These are phyloP conservation scores for Tylopilus subfusipes DNA, from an alignment of 768 basidiomycete genomes.

Conservation along the genomic window DNA sequence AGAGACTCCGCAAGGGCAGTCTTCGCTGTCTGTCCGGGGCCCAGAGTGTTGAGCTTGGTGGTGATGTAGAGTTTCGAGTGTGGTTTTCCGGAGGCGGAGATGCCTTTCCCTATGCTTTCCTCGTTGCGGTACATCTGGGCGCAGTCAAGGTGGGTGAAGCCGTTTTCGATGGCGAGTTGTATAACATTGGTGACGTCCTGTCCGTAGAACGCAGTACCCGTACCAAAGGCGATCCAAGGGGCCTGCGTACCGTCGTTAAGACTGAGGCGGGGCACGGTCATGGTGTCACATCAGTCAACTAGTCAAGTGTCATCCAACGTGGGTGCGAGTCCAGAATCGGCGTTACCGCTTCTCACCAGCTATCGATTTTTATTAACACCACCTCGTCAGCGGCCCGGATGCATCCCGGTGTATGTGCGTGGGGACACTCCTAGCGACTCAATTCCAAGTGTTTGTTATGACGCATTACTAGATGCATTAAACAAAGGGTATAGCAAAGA, in stretches of 20 bases:
- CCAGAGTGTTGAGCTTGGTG: background rate
- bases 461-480: background rate
- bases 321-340: background rate
- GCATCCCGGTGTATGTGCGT: too few relatives aligned
- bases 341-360: background rate
- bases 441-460: background rate
- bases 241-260: background rate
- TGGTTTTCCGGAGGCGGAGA: background rate
- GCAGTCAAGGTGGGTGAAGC: background rate
- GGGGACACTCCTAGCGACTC: too few relatives aligned
- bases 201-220: background rate
- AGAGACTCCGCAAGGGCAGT: background rate
- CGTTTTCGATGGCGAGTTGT: background rate
- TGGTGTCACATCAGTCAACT: too few relatives aligned
- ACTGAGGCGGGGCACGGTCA: background rate
- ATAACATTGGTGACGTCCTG: background rate
- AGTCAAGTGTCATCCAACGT: background rate
- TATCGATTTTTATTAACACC: too few relatives aligned
- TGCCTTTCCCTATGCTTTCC: background rate
- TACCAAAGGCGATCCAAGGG: slow-evolving; percentile 4
- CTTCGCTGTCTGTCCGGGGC: background rate
- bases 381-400: background rate
- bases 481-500: background rate
- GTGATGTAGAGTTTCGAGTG: background rate
- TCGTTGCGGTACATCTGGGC: slow-evolving; percentile 8